Evolutionary conservation across 495 filamentous ascomycete species (phyloP).

Genomic region (Penicillium daleae): DNA sequence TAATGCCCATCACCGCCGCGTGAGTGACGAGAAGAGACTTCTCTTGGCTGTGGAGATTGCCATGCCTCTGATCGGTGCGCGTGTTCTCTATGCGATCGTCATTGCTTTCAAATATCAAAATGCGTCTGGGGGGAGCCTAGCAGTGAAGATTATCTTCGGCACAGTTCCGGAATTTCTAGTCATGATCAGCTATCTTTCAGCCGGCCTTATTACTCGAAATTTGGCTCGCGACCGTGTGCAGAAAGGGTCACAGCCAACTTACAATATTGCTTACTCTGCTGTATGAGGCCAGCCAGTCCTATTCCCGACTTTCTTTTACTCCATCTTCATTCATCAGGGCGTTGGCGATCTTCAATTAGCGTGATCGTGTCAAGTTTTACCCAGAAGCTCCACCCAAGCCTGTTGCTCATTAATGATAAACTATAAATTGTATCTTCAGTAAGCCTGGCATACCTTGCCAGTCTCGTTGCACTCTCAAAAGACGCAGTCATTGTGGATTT

Average conservation of each 20-base stretch:
- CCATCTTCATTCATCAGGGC: background rate
- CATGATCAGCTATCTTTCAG: slow-evolving; percentile 22
- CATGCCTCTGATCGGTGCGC: slow-evolving; percentile 20
- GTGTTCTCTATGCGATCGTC: slow-evolving; percentile 22
- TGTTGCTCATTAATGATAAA: background rate
- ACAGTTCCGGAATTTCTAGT: slow-evolving; percentile 24
- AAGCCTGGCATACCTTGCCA: background rate
- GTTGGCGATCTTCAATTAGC: background rate
- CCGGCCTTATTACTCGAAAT: slow-evolving; percentile 17
- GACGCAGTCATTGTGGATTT: background rate
- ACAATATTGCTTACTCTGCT: background rate
- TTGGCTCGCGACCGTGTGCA: slow-evolving; percentile 11
- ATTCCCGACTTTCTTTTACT: background rate
- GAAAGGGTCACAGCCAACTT: background rate
- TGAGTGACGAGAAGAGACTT: slow-evolving; percentile 19
- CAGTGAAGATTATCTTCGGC: slow-evolving; percentile 22
- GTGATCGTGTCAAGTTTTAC: background rate
- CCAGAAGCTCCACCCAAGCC: too few species aligned
- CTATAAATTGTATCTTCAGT: background rate
- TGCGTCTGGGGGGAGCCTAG: slow-evolving; percentile 14
- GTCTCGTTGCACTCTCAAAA: too few species aligned
- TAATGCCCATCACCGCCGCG: background rate
- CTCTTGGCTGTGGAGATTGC: slow-evolving; percentile 20
- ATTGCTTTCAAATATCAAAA: slow-evolving; percentile 14
- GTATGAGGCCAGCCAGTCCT: background rate